Conservation (phyloP, 441 rosid genomes). For the Adansonia madagascariensis region DNA sequence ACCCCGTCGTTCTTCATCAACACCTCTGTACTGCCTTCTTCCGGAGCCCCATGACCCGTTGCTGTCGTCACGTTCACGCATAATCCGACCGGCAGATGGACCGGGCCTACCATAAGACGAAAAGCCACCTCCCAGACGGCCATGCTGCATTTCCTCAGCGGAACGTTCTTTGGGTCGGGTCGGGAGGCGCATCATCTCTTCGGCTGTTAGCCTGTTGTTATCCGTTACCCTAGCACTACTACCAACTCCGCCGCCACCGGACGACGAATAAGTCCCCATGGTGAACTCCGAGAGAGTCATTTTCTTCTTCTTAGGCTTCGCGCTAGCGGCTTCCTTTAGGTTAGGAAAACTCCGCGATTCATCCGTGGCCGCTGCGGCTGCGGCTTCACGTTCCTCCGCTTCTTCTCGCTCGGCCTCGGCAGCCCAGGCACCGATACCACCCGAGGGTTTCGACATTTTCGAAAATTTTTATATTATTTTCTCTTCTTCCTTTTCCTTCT, state of each 20-base stretch:
- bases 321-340: constrained; percentile 59
- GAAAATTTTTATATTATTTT: not conserved
- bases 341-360: constrained; percentile 72
- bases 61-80: constrained; percentile 52
- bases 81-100: constrained; percentile 41
- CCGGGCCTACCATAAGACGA: constrained; percentile 61
- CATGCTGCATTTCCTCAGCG: constrained; percentile 83
- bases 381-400: constrained; percentile 57
- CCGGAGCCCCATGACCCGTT: constrained; percentile 65
- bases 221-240: constrained; percentile 27
- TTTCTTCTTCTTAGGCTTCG: constrained; percentile 84
- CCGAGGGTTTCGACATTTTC: constrained; percentile 78
- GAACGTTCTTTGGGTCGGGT: constrained; percentile 91
- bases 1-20: constrained; percentile 81
- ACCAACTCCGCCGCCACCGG: constrained; percentile 30
- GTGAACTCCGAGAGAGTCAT: constrained; percentile 61
- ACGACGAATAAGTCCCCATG: constrained; percentile 31
- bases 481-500: not conserved
- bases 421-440: constrained; percentile 88
- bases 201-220: constrained; percentile 58
- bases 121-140: constrained; percentile 87
- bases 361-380: constrained; percentile 29
- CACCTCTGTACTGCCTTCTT: constrained; percentile 69
- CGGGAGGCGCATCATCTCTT: constrained; percentile 81
- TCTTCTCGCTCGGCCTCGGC: constrained; percentile 84